Evolutionary conservation across 352 stramenopile genomes (phyloP), one percentile per base, ranked within the genome.

Genomic region (Globisporangium paroecandrum): DNA sequence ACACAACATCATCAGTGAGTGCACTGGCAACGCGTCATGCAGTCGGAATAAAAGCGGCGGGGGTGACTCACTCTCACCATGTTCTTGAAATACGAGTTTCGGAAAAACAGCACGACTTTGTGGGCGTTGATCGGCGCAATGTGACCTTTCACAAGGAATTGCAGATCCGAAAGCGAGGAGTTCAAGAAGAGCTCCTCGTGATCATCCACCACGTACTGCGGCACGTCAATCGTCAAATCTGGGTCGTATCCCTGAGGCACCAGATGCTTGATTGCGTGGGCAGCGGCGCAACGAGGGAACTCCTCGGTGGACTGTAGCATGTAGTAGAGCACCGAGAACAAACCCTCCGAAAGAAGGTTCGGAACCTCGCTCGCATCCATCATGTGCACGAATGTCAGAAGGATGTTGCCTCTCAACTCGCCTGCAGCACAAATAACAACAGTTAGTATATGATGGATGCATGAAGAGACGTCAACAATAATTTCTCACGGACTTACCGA

Each of bases 51-150:
- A 60, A 13, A 63, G 38, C 13, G 61, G 32, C 10, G 29, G 56
- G 61, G 43, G 18, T 72, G 75, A 89, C 82, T 91, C 75, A 93
- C 85, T 83, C 80, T 83, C 82, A 96, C 89, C 85, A 95, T 89
- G 73, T 91, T 91, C 81, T 96, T 96, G 82, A 96, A 96, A 73
- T 95, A 96, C 67, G 89, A 90, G 67, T 96, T 96, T 38, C 88
- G 87, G 69, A 96, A 94, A 68, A 94, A 95, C 10, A 96, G 76
- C 27, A 96, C 89, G 24, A 96, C 89, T 64, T 94, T 94, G 75
- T 96, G 87, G 9, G 89, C 89, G 61, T 93, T 94, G 69, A 96
- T 96, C 20, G 83, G 87, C 2, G 84, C 84, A 64, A 94, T 94
- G 68, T 92, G 84, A 4, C 83, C 87, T 62, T 94, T 94, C 29